Base-by-base conservation (phyloP, 192 early-diverging fungal species). In the Coemansia sp. region DNA sequence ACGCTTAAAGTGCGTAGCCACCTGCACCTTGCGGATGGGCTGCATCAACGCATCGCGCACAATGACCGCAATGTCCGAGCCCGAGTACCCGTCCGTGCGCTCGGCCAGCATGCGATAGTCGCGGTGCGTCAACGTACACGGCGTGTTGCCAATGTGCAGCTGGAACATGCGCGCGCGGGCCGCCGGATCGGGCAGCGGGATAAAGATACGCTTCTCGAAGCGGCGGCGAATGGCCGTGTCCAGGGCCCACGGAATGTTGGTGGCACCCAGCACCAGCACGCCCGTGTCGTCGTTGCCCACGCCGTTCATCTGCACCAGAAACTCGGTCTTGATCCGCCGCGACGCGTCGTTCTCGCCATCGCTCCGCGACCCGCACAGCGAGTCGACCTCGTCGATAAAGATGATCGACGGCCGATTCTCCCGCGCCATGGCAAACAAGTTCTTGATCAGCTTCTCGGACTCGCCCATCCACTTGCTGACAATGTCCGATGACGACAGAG, bases 391-490 rank as follows among this genome's bases (percentile, higher is more conserved):
- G 78, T 99, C 96, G 60, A 99, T 94, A 55, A 99, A 99, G 32
- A 99, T 95, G 64, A 97, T 96, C 7, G 96, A 85, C 17, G 94
- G 96, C 52, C 85, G 88, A 64, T 79, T 84, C 49, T 96, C 89
- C 29, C 94, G 76, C 29, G 93, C 95, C 81, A 96, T 89, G 25
- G 78, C 76, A 77, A 98, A 98, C 38, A 98, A 72, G 45, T 95
- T 82, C 71, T 95, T 94, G 11, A 98, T 90, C 29, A 96, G 78
- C 63, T 88, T 73, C 67, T 98, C 96, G 78, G 84, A 86, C 67
- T 99, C 94, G 37, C 96, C 94, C 87, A 99, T 96, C 93, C 93
- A 99, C 77, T 96, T 99, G 61, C 85, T 87, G n/a, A 99, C 94
- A 39, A 99, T 76, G 70, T 99, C 96, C 4, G 94, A 95, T 4